A percentile compares a stretch with the other conserved stretches of the same genome.
Conservation (phyloP, 106 monocot genomes). For the Dactylorhiza incarnata region DNA sequence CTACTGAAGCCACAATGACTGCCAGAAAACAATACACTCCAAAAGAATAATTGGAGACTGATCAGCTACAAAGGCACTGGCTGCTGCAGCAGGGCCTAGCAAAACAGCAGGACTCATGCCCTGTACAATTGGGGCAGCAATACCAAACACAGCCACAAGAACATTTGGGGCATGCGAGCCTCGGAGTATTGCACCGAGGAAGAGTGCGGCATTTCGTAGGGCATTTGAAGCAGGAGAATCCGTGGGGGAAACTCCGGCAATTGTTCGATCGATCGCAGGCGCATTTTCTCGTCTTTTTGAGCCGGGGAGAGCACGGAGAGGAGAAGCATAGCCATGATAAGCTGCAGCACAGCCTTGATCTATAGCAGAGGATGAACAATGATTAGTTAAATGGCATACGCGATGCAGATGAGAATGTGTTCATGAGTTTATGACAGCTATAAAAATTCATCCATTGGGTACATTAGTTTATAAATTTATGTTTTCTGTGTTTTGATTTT, state of each 20-base stretch:
- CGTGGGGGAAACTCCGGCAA: neutral
- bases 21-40: neutral
- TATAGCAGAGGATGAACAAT: neutral
- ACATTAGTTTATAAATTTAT: too few relatives aligned
- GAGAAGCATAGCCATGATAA: slow-evolving; percentile 9
- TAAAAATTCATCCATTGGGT: too few relatives aligned
- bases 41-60: neutral
- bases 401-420: too few relatives aligned
- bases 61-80: neutral
- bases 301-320: neutral
- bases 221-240: neutral
- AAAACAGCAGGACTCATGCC: neutral
- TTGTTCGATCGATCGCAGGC: neutral
- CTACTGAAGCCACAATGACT: neutral
- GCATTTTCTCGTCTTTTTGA: neutral
- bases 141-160: slow-evolving; percentile 7
- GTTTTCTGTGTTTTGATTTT: too few relatives aligned
- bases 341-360: neutral
- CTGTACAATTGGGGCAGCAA: slow-evolving; percentile 6
- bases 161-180: neutral
- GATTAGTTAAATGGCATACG: too few relatives aligned
- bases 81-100: slow-evolving; percentile 7
- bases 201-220: neutral
- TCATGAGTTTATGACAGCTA: too few relatives aligned
- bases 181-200: neutral